These are phyloP conservation scores for Cryphonectria carpinicola DNA, from an alignment of 2,329 filamentous ascomycete species.

Conservation along the genomic window DNA sequence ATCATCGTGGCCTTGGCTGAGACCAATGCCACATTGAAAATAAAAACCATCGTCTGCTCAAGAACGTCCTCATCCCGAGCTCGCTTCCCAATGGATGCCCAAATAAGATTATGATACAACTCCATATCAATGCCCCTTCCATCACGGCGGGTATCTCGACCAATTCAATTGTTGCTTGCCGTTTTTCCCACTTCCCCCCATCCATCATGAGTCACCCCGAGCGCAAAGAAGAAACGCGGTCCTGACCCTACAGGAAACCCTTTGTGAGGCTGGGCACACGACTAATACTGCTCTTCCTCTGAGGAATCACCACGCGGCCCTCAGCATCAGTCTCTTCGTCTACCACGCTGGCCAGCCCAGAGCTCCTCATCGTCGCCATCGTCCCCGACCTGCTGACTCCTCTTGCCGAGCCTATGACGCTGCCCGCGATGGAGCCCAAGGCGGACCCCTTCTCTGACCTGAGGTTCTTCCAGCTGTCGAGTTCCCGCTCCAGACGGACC, in stretches of 20 bases:
- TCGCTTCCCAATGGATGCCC: not conserved
- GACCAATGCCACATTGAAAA: conserved; percentile 17
- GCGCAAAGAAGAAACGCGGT: conserved; percentile 12
- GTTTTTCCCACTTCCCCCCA: not conserved
- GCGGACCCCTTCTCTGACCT: conserved; percentile 62
- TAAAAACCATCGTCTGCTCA: conserved; percentile 5
- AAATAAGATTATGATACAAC: conserved; percentile 14
- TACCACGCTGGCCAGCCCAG: conserved; percentile 40
- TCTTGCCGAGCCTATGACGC: conserved; percentile 30
- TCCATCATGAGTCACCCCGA: conserved; percentile 11
- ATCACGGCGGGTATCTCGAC: conserved; percentile 1
- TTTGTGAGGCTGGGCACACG: conserved; percentile 73
- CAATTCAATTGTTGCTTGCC: not conserved
- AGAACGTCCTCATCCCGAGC: conserved; percentile 1
- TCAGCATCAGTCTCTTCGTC: conserved; percentile 41
- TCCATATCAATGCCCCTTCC: conserved; percentile 15
- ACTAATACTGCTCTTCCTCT: conserved; percentile 68
- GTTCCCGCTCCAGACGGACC: conserved; percentile 81
- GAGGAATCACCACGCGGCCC: conserved; percentile 59
- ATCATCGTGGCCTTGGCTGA: conserved; percentile 5
- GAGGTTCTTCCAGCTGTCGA: conserved; percentile 82
- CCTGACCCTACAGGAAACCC: conserved; percentile 66
- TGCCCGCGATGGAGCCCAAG: conserved; percentile 32
- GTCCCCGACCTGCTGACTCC: conserved; percentile 36
- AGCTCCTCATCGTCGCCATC: conserved; percentile 50